phyloP scores from a whole-genome alignment of 2,329 filamentous ascomycete species.

The Verticillium tricorpus region DNA sequence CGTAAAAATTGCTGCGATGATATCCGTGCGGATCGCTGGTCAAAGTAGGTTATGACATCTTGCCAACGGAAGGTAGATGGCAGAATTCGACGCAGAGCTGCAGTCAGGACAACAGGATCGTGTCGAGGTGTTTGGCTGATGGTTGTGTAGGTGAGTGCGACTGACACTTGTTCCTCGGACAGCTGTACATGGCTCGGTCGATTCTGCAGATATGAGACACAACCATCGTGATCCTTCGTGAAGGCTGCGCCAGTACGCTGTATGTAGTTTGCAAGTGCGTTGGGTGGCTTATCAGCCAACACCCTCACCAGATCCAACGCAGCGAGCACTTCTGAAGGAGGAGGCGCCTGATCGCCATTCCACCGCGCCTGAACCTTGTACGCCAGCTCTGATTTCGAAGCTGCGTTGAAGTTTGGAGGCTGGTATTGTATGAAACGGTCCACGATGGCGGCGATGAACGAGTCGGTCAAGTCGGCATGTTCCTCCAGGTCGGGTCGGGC shows the following conservation, averaged over 20 bases:
- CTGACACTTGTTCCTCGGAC: slow-evolving; percentile 76
- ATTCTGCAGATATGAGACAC: slow-evolving; percentile 48
- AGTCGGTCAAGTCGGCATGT: slow-evolving; percentile 61
- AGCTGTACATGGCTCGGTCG: slow-evolving; percentile 55
- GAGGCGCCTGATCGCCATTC: slow-evolving; percentile 50
- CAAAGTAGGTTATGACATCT: slow-evolving; percentile 73
- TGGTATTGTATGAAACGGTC: slow-evolving; percentile 85
- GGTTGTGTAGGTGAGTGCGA: slow-evolving; percentile 65
- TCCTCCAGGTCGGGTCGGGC: slow-evolving; percentile 59
- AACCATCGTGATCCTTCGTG: slow-evolving; percentile 70
- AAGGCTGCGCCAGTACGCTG: slow-evolving; percentile 70
- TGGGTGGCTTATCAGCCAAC: slow-evolving; percentile 52
- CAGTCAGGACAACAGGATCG: slow-evolving; percentile 52
- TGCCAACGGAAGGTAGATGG: slow-evolving; percentile 63
- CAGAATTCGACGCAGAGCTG: slow-evolving; percentile 58
- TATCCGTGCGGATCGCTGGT: slow-evolving; percentile 71
- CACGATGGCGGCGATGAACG: slow-evolving; percentile 74
- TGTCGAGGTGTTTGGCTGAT: slow-evolving; percentile 53
- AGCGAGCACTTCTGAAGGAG: slow-evolving; percentile 67
- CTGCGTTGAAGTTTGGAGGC: slow-evolving; percentile 77
- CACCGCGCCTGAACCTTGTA: slow-evolving; percentile 67
- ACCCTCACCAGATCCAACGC: slow-evolving; percentile 66
- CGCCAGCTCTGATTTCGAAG: slow-evolving; percentile 64
- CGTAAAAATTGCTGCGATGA: slow-evolving; percentile 75
- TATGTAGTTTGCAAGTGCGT: slow-evolving; percentile 60